Percentiles rank a stretch among this genome's conserved stretches.
Evolutionary conservation across 345 rosid species (phyloP).

Genomic region (Arabidopsis thaliana): TAIR10.1 NC_003076.8:9437001-9437500

Average conservation of each 20-base stretch:
- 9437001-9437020: conserved; percentile 20
- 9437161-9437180: neutral
- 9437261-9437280: neutral
- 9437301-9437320: conserved; percentile 30
- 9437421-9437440: conserved; percentile 37
- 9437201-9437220: neutral
- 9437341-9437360: conserved; percentile 46
- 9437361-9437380: conserved; percentile 41
- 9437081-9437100: too few species aligned
- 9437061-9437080: neutral
- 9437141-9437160: neutral
- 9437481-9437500: conserved; percentile 62
- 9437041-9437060: conserved; percentile 27
- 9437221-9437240: neutral
- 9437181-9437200: neutral
- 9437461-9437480: conserved; percentile 62
- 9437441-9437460: conserved; percentile 56
- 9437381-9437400: conserved; percentile 45
- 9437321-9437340: conserved; percentile 36
- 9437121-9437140: too few species aligned
- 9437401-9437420: conserved; percentile 36
- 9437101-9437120: too few species aligned
- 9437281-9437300: neutral
- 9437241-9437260: conserved; percentile 7
- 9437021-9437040: conserved; percentile 39